Evolutionary conservation across 495 filamentous ascomycete species (phyloP).

Genomic region (Tuber magnatum): DNA sequence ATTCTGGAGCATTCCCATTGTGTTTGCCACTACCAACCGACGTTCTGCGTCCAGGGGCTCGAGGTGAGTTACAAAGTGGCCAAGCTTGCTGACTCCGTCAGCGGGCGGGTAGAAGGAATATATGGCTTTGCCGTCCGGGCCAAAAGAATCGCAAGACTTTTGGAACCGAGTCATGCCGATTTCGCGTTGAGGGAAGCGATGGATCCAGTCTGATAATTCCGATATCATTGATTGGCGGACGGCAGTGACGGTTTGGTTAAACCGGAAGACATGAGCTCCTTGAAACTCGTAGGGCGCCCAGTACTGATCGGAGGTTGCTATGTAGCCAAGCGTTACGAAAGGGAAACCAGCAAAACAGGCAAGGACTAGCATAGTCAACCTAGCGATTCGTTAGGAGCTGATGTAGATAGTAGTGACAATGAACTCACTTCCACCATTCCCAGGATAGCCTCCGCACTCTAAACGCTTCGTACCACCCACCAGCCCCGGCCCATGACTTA

Average conservation of each 20-base stretch:
- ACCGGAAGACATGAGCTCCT: constrained; percentile 17
- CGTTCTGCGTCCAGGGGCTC: constrained; percentile 22
- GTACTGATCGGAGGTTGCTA: constrained; percentile 28
- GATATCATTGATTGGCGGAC: constrained; percentile 16
- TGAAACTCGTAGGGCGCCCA: constrained; percentile 22
- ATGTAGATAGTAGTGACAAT: background rate
- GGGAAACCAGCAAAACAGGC: constrained; percentile 27
- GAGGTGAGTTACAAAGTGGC: constrained; percentile 29
- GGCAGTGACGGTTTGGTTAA: constrained; percentile 15
- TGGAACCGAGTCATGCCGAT: constrained; percentile 20
- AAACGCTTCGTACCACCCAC: constrained; percentile 29
- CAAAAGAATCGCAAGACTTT: constrained; percentile 14
- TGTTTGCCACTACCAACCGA: constrained; percentile 25
- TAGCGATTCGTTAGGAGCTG: constrained; percentile 6
- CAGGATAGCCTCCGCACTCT: constrained; percentile 27
- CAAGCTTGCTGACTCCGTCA: constrained; percentile 15
- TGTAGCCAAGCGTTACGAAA: constrained; percentile 29
- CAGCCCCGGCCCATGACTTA: constrained; percentile 27
- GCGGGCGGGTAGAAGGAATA: constrained; percentile 32
- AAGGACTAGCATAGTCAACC: constrained; percentile 25
- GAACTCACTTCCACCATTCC: constrained; percentile 31
- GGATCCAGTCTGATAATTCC: constrained; percentile 20
- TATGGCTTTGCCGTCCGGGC: constrained; percentile 14
- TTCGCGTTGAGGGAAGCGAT: constrained; percentile 28
- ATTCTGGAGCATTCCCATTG: constrained; percentile 28